Conservation (phyloP, 495 filamentous ascomycete species). For the Daldinia grandis region DNA sequence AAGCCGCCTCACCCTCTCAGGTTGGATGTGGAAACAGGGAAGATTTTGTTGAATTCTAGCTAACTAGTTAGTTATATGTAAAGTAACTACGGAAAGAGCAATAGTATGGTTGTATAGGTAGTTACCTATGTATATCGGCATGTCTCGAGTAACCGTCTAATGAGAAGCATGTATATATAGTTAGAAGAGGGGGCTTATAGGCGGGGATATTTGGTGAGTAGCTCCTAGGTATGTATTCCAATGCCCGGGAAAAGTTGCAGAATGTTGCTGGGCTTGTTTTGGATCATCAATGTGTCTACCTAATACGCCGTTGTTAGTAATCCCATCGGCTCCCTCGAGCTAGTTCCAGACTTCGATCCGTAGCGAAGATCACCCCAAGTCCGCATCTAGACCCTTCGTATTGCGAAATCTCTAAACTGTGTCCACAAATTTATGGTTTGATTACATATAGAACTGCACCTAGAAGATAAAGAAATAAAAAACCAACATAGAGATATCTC, state of each 20-base stretch:
- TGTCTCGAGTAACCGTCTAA: constrained; percentile 22
- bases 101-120: constrained; percentile 15
- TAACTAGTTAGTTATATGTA: too few relatives aligned
- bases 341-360: constrained; percentile 36
- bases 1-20: constrained; percentile 35
- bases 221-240: constrained; percentile 19
- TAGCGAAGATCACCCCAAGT: constrained; percentile 16
- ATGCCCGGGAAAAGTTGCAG: constrained; percentile 15
- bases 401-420: constrained; percentile 9
- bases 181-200: constrained; percentile 22
- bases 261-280: constrained; percentile 1
- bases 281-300: constrained; percentile 33
- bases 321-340: constrained; percentile 14
- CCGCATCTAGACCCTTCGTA: constrained; percentile 31
- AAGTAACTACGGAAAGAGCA: constrained; percentile 8
- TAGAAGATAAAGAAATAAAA: background rate
- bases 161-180: constrained; percentile 8
- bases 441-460: background rate
- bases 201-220: constrained; percentile 27
- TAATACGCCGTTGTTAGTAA: constrained; percentile 34
- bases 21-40: constrained; percentile 11
- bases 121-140: too few relatives aligned
- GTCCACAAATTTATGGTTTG: background rate
- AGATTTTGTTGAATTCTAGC: constrained; percentile 5
- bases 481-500: background rate